These are phyloP conservation scores for Tulasnella sp. DNA, from an alignment of 768 basidiomycete genomes.

Conservation along the genomic window DNA sequence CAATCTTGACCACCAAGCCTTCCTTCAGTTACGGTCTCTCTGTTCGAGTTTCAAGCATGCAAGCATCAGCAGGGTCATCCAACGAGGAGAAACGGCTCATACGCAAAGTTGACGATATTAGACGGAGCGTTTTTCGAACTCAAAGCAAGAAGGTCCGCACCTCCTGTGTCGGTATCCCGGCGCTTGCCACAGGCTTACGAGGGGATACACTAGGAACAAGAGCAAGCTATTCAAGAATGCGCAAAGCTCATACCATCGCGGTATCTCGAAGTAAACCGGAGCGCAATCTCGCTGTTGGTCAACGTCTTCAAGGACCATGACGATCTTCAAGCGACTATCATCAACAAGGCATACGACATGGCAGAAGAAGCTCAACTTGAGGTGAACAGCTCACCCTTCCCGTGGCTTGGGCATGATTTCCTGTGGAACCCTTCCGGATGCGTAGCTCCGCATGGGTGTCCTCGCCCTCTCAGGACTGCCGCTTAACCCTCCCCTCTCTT, in stretches of 20 bases:
- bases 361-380: conserved; percentile 17
- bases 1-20: neutral
- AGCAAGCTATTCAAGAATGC: conserved; percentile 3
- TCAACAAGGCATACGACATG: conserved; percentile 17
- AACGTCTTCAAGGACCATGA: neutral
- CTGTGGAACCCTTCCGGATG: neutral
- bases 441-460: neutral
- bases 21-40: neutral
- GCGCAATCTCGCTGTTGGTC: neutral
- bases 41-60: neutral
- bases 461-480: neutral
- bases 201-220: neutral
- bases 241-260: conserved; percentile 7
- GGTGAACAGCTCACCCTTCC: conserved; percentile 14
- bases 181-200: neutral
- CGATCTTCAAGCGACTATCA: conserved; percentile 17
- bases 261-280: conserved; percentile 1
- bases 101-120: neutral
- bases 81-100: neutral
- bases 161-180: neutral
- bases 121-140: neutral
- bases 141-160: neutral
- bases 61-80: neutral
- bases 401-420: neutral
- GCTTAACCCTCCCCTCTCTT: neutral